Evolutionary conservation across 2,329 filamentous ascomycete genomes (phyloP).

Genomic region (Orbilia quercus): DNA sequence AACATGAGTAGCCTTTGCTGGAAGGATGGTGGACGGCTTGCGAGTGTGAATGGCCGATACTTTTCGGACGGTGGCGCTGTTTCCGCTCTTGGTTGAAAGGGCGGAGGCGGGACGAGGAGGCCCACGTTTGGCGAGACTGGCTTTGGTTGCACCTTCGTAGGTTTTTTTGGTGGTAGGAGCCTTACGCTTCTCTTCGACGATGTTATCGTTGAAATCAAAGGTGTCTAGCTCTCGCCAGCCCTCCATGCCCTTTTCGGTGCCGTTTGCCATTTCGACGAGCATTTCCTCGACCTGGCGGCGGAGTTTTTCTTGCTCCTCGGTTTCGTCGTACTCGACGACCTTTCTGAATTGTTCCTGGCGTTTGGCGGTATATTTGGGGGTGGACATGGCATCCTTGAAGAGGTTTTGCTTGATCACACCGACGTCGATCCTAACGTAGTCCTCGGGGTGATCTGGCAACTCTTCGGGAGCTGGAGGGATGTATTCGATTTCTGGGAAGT

Average conservation of each 20-base stretch:
- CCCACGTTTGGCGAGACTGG: slow-evolving; percentile 32
- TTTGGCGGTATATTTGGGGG: slow-evolving; percentile 28
- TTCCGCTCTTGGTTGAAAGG: slow-evolving; percentile 16
- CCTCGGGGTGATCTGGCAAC: slow-evolving; percentile 76
- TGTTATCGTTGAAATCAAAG: slow-evolving; percentile 6
- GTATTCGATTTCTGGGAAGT: slow-evolving; percentile 85
- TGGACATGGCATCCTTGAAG: slow-evolving; percentile 70
- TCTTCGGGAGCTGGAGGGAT: slow-evolving; percentile 74
- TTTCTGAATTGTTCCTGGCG: slow-evolving; percentile 24
- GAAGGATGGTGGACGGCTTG: slow-evolving; percentile 2
- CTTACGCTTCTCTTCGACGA: slow-evolving; percentile 9
- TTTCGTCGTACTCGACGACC: slow-evolving; percentile 32
- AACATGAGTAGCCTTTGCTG: slow-evolving; percentile 2
- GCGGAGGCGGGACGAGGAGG: slow-evolving; percentile 34
- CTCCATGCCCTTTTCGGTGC: slow-evolving; percentile 5
- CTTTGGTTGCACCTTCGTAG: slow-evolving; percentile 33
- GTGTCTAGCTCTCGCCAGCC: slow-evolving; percentile 14
- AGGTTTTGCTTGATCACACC: slow-evolving; percentile 71
- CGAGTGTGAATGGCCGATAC: background rate
- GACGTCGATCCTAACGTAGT: slow-evolving; percentile 72
- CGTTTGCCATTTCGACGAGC: slow-evolving; percentile 31
- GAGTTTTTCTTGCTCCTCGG: slow-evolving; percentile 39
- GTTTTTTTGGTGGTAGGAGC: background rate
- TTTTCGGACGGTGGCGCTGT: slow-evolving; percentile 15
- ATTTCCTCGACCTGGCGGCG: slow-evolving; percentile 22